Conservation (phyloP, 2,329 filamentous ascomycete genomes). For the Neurospora sp. region DNA sequence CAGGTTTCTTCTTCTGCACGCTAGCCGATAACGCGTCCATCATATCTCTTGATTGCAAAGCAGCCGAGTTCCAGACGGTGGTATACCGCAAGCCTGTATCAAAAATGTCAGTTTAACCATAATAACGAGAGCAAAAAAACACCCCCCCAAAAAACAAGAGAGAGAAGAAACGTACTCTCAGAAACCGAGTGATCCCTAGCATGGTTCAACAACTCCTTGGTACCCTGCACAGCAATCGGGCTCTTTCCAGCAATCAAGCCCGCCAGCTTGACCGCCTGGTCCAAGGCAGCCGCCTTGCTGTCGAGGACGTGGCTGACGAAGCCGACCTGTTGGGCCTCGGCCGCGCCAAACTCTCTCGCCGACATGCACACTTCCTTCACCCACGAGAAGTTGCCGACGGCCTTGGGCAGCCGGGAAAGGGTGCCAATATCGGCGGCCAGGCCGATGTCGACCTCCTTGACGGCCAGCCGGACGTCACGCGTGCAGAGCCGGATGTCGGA, state of each 20-base stretch:
- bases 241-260: conserved; percentile 65
- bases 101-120: not conserved
- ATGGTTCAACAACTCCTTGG: conserved; percentile 78
- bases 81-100: conserved; percentile 65
- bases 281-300: conserved; percentile 52
- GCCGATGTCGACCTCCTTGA: conserved; percentile 78
- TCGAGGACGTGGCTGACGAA: conserved; percentile 58
- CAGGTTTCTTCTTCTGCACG: conserved; percentile 67
- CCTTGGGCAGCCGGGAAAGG: conserved; percentile 60
- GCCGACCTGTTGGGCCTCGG: conserved; percentile 60
- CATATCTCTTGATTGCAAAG: conserved; percentile 73
- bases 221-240: conserved; percentile 77
- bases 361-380: conserved; percentile 69
- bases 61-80: conserved; percentile 74
- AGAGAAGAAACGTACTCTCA: conserved; percentile 51
- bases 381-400: conserved; percentile 62
- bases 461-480: conserved; percentile 49
- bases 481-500: conserved; percentile 62
- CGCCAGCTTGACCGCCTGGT: conserved; percentile 53
- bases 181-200: conserved; percentile 66
- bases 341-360: conserved; percentile 57
- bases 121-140: conserved; percentile 1
- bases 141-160: no score
- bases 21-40: conserved; percentile 63
- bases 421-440: conserved; percentile 73